Evolutionary conservation across 176 grass and related monocot genomes (phyloP).

Genomic region (Oryza brachyantha): DNA sequence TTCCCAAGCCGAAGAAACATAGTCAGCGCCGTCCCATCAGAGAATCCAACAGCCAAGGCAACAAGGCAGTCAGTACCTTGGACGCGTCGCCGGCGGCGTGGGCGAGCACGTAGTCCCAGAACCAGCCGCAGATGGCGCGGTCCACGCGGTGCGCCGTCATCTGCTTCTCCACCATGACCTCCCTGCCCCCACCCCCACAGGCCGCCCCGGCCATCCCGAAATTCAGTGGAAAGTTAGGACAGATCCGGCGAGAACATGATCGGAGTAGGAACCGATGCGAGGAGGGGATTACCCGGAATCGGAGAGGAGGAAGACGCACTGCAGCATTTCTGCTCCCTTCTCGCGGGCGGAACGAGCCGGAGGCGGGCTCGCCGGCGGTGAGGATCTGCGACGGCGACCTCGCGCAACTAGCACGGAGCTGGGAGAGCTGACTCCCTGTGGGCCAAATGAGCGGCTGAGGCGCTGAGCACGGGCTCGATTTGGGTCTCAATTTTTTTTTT

Average conservation of each 20-base stretch:
- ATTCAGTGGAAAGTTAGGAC: neutral
- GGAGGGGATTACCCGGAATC: slow-evolving; percentile 63
- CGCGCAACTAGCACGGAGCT: too few species aligned
- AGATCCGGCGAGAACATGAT: slow-evolving; percentile 9
- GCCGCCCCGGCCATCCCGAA: neutral
- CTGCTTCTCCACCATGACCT: slow-evolving; percentile 98
- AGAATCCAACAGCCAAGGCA: neutral
- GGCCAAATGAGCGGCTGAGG: too few species aligned
- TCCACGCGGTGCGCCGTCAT: slow-evolving; percentile 82
- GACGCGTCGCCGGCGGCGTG: slow-evolving; percentile 64
- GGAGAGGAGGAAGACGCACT: slow-evolving; percentile 83
- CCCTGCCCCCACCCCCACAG: too few species aligned
- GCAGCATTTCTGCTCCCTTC: slow-evolving; percentile 56
- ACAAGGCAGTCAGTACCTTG: slow-evolving; percentile 36
- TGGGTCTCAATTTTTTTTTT: too few species aligned
- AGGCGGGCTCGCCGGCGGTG: neutral
- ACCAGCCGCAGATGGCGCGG: slow-evolving; percentile 87
- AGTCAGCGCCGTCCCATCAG: neutral
- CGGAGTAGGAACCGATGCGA: neutral
- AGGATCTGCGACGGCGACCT: slow-evolving; percentile 1
- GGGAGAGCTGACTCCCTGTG: too few species aligned
- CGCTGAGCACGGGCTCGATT: too few species aligned
- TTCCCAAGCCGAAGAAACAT: slow-evolving; percentile 12
- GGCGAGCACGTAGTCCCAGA: slow-evolving; percentile 71
- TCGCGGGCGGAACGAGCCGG: neutral